A percentile compares a stretch with the other conserved stretches of the same genome.
These are phyloP conservation scores for Alternaria consortialis DNA, from an alignment of 2,329 filamentous ascomycete species.

Conservation along the genomic window DNA sequence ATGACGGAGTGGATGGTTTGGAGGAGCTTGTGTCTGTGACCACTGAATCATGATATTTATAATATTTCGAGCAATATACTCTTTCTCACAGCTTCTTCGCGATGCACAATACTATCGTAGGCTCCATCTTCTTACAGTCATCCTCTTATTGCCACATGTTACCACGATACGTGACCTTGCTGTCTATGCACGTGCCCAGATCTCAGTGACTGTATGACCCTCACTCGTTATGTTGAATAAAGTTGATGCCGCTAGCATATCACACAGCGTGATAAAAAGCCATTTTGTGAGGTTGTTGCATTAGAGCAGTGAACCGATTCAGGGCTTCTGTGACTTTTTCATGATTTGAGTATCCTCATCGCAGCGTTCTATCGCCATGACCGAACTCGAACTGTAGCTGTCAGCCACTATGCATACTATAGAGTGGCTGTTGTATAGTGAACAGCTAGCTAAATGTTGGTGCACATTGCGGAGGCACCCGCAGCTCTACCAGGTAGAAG, in stretches of 20 bases:
- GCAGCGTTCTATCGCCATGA: background rate
- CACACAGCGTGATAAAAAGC: constrained; percentile 1
- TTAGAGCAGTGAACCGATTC: background rate
- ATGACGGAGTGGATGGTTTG: constrained; percentile 15
- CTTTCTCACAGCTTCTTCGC: background rate
- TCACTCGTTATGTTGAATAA: background rate
- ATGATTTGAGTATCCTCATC: background rate
- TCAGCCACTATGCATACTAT: background rate
- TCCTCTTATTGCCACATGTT: background rate
- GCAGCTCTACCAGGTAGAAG: background rate
- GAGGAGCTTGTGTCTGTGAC: background rate
- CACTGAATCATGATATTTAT: background rate
- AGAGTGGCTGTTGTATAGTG: background rate
- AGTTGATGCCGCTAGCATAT: background rate
- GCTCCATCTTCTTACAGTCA: too few relatives aligned
- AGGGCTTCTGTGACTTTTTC: background rate
- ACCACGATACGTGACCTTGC: background rate
- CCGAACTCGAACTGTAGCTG: background rate
- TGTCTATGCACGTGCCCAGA: background rate
- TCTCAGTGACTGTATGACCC: background rate
- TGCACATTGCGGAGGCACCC: background rate
- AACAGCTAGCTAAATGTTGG: background rate
- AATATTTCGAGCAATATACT: background rate
- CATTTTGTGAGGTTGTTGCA: background rate
- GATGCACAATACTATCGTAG: background rate